These are phyloP conservation scores for Dioscorea zingiberensis DNA, from an alignment of 106 monocot species.

Conservation along the genomic window DNA sequence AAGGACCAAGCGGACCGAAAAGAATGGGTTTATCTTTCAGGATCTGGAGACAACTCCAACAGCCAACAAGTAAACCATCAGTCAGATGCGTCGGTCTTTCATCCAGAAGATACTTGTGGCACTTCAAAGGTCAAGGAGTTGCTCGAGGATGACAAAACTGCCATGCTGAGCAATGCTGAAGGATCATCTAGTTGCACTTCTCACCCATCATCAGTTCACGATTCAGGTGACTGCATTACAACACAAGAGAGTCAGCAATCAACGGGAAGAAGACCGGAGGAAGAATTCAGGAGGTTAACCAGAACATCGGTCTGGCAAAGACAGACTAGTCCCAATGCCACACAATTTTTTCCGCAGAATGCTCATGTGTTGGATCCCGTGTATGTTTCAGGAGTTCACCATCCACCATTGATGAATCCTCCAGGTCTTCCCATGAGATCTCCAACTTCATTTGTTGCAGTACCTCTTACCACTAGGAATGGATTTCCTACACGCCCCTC, in stretches of 20 bases:
- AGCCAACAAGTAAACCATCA: neutral
- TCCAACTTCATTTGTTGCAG: neutral
- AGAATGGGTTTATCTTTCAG: constrained; percentile 4
- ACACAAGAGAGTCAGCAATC: neutral
- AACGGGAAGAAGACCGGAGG: neutral
- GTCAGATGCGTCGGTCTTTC: neutral
- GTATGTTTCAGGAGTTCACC: neutral
- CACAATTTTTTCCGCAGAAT: neutral
- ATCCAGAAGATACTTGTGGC: neutral
- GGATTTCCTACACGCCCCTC: neutral
- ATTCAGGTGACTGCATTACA: constrained; percentile 1
- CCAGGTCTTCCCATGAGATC: neutral
- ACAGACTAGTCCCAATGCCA: neutral
- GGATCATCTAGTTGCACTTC: neutral
- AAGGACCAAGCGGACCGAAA: constrained; percentile 9
- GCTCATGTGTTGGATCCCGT: neutral
- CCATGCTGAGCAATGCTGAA: neutral
- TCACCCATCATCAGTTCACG: neutral
- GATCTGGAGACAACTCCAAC: neutral
- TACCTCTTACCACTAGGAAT: neutral
- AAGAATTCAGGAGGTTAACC: neutral
- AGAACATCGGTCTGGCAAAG: constrained; percentile 5
- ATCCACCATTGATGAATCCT: neutral
- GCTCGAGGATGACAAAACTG: neutral
- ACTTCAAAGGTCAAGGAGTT: neutral